Base-by-base conservation (phyloP, 257 asterid species). In the Echium plantagineum region DNA sequence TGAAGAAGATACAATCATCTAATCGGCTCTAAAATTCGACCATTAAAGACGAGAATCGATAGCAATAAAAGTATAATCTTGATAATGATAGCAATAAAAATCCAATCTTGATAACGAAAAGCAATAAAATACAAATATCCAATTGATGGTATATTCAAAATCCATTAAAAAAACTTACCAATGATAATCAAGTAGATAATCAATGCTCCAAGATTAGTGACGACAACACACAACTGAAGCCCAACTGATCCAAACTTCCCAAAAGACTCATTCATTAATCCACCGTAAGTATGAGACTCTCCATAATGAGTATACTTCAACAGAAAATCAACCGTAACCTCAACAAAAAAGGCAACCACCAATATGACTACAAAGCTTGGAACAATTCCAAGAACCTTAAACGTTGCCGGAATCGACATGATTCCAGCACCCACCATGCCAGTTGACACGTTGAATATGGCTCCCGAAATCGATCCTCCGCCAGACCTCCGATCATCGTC, bases 381-480 rank as follows among this genome's bases (percentile, higher is more conserved):
- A 61, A 93, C 69, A 13, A 93, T 85, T 6, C 98, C 98, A 0
- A 93, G 67, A 24, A 93, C 94, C 72, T 93, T 93, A 0, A 91
- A 77, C 21, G 97, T 91, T 0, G 98, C 98, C 19, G 98, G 98
- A 7, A 91, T 80, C 2, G 98, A 91, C 98, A 91, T 91, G 46
- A 91, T 91, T 47, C 97, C 98, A 1, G 97, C 95, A 7, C 98
- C 98, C 13, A 91, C 86, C 31, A 91, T 91, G 80, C 94, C 86
- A 28, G 97, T 91, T 47, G 97, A 70, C 38, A 91, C 95, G 58
- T 91, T 91, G 71, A 88, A 91, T 13, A 91, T 95, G 7, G 97
- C 94, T 32, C 97, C 90, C 0, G 83, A 65, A n/a, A 82, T 59
- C 18, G 89, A 74, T 12, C 49, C 49, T 0, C 49, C n/a, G 82